A percentile compares a stretch with the other conserved stretches of the same genome.
Evolutionary conservation across 2,329 filamentous ascomycete genomes (phyloP).

Genomic region (Colletotrichum viniferum): DNA sequence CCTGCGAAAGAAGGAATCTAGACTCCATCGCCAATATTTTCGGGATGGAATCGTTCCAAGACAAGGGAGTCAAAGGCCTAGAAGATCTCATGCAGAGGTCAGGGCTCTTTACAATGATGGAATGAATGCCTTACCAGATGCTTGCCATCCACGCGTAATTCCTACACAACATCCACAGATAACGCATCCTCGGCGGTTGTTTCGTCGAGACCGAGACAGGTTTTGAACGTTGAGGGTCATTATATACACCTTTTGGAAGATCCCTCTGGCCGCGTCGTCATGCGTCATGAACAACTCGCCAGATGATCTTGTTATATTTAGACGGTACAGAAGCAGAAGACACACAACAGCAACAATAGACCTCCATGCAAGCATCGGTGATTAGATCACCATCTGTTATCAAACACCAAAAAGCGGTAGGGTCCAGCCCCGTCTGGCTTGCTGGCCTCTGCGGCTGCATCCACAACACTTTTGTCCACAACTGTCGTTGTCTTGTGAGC

Average conservation of each 20-base stretch:
- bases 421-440: rapidly evolving
- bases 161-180: rapidly evolving
- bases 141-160: too few relatives aligned
- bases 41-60: too few relatives aligned
- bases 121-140: too few relatives aligned
- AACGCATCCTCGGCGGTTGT: too few relatives aligned
- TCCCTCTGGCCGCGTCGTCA: rapidly evolving
- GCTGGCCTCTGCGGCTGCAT: not conserved
- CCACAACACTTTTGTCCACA: not conserved
- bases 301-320: not conserved
- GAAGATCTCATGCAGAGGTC: rapidly evolving
- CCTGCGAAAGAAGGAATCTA: rapidly evolving
- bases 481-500: not conserved
- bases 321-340: not conserved
- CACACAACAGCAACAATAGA: not conserved
- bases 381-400: not conserved
- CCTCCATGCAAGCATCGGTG: rapidly evolving
- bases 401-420: not conserved
- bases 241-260: not conserved
- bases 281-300: not conserved
- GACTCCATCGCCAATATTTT: not conserved
- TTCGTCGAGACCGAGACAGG: too few relatives aligned
- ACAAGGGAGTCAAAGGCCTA: too few relatives aligned
- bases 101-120: not conserved
- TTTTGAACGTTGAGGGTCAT: rapidly evolving